Conservation (phyloP, 352 stramenopile genomes). For the Saprolegnia parasitica region DNA sequence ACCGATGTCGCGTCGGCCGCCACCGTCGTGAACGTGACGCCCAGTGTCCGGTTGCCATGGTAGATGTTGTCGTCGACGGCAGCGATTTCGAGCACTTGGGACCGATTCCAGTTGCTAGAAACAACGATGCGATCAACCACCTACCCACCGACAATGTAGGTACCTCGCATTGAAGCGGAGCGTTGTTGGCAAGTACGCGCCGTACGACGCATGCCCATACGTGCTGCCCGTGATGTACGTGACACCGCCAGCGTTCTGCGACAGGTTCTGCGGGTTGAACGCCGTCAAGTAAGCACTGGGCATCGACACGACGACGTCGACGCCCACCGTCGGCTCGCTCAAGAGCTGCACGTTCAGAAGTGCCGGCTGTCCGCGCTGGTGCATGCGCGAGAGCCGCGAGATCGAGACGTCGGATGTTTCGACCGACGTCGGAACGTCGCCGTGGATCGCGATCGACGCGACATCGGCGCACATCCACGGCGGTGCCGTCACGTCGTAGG, state of each 20-base stretch:
- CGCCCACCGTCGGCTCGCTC: slow-evolving; percentile 51
- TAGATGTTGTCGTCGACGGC: slow-evolving; percentile 62
- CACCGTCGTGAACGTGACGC: slow-evolving; percentile 33
- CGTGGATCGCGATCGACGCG: neutral
- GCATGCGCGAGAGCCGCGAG: slow-evolving; percentile 55
- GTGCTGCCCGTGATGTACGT: slow-evolving; percentile 33
- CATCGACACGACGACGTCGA: slow-evolving; percentile 36
- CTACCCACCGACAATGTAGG: neutral
- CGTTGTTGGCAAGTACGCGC: slow-evolving; percentile 39
- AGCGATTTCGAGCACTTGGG: slow-evolving; percentile 48
- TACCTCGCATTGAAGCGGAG: slow-evolving; percentile 48
- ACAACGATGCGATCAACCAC: neutral
- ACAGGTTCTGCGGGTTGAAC: slow-evolving; percentile 43
- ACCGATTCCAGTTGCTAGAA: slow-evolving; percentile 49
- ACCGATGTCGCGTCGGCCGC: slow-evolving; percentile 34
- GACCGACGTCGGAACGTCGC: neutral
- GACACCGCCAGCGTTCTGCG: slow-evolving; percentile 26
- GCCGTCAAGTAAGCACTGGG: slow-evolving; percentile 34
- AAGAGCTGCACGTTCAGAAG: slow-evolving; percentile 42
- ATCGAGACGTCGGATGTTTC: neutral
- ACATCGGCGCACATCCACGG: slow-evolving; percentile 35
- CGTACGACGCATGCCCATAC: slow-evolving; percentile 42
- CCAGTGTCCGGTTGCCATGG: slow-evolving; percentile 46
- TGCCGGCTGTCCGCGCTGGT: slow-evolving; percentile 37
- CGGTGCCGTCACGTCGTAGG: slow-evolving; percentile 42